These are phyloP conservation scores for Hypoxylon fuscum DNA, from an alignment of 495 filamentous ascomycete species.

Conservation along the genomic window DNA sequence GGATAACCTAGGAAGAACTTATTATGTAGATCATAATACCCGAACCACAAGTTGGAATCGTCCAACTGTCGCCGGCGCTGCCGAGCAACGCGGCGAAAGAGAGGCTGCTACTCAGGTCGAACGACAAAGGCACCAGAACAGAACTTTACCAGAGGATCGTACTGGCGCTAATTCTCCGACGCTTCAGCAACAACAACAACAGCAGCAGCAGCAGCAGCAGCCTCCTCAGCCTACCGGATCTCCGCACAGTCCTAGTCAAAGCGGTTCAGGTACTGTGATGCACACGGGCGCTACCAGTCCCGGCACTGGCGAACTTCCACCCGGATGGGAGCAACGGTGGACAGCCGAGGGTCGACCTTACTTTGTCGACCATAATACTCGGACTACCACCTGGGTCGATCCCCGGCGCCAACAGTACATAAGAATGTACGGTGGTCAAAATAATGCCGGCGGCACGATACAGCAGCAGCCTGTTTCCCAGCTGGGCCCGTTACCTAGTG, in stretches of 20 bases:
- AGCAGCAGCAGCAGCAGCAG: slow-evolving; percentile 59
- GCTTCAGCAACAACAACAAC: slow-evolving; percentile 67
- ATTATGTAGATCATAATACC: slow-evolving; percentile 99
- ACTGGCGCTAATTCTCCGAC: slow-evolving; percentile 94
- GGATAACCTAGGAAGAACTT: slow-evolving; percentile 96
- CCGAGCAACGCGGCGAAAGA: slow-evolving; percentile 77
- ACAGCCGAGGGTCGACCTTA: slow-evolving; percentile 95
- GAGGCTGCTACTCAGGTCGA: slow-evolving; percentile 91
- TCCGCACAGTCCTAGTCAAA: slow-evolving; percentile 62
- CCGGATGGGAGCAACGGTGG: slow-evolving; percentile 94
- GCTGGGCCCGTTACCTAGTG: slow-evolving; percentile 93
- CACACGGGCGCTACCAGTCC: slow-evolving; percentile 94
- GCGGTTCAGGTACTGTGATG: slow-evolving; percentile 92
- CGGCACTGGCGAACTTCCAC: slow-evolving; percentile 92
- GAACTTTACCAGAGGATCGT: slow-evolving; percentile 94
- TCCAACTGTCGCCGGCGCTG: slow-evolving; percentile 81
- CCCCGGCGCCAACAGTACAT: slow-evolving; percentile 98
- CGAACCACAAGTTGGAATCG: slow-evolving; percentile 95
- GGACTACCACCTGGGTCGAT: slow-evolving; percentile 99
- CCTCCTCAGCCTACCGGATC: slow-evolving; percentile 53
- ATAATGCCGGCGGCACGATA: slow-evolving; percentile 82
- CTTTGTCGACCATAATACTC: slow-evolving; percentile 99
- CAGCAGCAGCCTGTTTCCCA: slow-evolving; percentile 98
- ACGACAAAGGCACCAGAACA: slow-evolving; percentile 90
- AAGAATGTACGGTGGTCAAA: slow-evolving; percentile 89